Percentiles rank a stretch among this genome's conserved stretches.
Conservation (phyloP, 1,284 basidiomycete species). For the Puccinia triticina region DNA sequence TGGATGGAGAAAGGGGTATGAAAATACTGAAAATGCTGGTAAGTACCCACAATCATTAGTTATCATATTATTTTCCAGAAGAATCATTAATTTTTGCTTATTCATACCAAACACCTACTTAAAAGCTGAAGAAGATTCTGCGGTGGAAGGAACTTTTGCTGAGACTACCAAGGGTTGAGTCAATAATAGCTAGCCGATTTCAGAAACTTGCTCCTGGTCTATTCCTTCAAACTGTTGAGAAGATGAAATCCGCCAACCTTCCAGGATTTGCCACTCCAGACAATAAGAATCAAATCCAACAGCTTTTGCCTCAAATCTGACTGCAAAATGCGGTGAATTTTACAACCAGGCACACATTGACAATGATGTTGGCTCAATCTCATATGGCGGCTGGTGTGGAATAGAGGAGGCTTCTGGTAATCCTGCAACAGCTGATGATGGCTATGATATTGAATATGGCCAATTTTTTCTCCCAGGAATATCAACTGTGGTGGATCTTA, state of each 20-base stretch:
- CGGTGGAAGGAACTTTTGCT: not conserved
- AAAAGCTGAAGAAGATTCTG: too few species aligned
- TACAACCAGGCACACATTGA: not conserved
- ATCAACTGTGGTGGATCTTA: not conserved
- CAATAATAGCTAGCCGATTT: not conserved
- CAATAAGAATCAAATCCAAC: not conserved
- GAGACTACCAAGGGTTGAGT: not conserved
- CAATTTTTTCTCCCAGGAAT: slow-evolving; percentile 1
- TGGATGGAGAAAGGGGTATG: not conserved
- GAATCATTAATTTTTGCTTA: too few species aligned
- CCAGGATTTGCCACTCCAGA: not conserved
- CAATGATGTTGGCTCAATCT: not conserved
- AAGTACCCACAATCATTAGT: too few species aligned
- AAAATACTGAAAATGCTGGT: not conserved
- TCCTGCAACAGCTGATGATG: not conserved
- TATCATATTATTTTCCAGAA: too few species aligned
- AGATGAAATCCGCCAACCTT: not conserved
- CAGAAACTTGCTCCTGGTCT: not conserved
- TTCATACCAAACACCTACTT: too few species aligned
- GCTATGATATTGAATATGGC: not conserved
- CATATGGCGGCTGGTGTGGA: slow-evolving; percentile 1
- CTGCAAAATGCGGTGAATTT: not conserved
- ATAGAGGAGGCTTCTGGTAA: too few species aligned
- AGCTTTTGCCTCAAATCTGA: not conserved
- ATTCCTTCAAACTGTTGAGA: not conserved